These are phyloP conservation scores for Cucurbita maxima DNA, from an alignment of 306 rosid genomes.

Conservation along the genomic window DNA sequence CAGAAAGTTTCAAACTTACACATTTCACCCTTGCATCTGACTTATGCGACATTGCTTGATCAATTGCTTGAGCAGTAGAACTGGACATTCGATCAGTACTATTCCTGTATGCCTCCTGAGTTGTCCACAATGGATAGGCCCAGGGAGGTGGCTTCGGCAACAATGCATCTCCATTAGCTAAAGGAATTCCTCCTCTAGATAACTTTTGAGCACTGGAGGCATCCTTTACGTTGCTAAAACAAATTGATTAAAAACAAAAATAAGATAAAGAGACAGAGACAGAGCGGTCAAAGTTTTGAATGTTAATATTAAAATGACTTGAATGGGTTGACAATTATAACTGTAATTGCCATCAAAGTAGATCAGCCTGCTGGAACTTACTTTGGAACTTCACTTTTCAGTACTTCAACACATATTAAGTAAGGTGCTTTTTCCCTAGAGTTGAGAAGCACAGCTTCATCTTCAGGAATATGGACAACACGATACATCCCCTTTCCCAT, in stretches of 20 bases:
- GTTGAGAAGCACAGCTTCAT: slow-evolving; percentile 93
- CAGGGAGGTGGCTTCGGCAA: slow-evolving; percentile 93
- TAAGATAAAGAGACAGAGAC: not conserved
- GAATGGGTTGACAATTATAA: not conserved
- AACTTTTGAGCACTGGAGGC: slow-evolving; percentile 62
- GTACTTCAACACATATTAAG: slow-evolving; percentile 74
- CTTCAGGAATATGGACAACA: slow-evolving; percentile 89
- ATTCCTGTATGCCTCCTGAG: slow-evolving; percentile 93
- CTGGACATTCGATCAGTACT: slow-evolving; percentile 96
- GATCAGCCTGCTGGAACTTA: slow-evolving; percentile 15
- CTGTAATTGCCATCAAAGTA: not conserved
- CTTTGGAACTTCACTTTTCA: slow-evolving; percentile 84
- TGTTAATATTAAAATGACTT: not conserved
- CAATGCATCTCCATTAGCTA: slow-evolving; percentile 91
- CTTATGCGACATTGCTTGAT: slow-evolving; percentile 87
- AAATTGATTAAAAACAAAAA: slow-evolving; percentile 5
- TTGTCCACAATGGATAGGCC: slow-evolving; percentile 95
- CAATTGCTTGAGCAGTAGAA: slow-evolving; percentile 94
- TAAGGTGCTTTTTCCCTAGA: slow-evolving; percentile 99
- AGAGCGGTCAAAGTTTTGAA: slow-evolving; percentile 3
- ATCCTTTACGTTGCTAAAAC: slow-evolving; percentile 67
- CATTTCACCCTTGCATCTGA: slow-evolving; percentile 54
- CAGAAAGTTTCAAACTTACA: slow-evolving; percentile 42
- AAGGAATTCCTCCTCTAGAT: slow-evolving; percentile 93
- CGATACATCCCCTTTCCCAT: slow-evolving; percentile 94